Evolutionary conservation across 176 grass and related monocot genomes (phyloP).

Genomic region (Poa pratensis): DNA sequence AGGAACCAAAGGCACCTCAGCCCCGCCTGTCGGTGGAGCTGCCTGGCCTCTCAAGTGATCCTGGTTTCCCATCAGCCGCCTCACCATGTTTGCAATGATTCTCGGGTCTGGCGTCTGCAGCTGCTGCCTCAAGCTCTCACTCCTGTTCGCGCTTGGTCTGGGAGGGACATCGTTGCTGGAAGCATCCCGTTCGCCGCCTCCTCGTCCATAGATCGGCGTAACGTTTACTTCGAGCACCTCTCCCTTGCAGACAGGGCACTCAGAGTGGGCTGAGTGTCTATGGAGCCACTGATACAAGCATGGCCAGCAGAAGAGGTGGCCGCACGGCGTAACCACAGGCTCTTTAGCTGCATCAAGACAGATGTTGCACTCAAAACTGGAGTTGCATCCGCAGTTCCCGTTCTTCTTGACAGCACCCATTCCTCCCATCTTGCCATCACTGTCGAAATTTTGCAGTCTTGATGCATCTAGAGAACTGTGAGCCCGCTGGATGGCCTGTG

Average conservation of each 20-base stretch:
- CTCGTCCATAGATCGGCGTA: constrained; percentile 87
- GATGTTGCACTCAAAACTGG: constrained; percentile 87
- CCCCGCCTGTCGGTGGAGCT: not conserved
- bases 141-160: constrained; percentile 62
- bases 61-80: constrained; percentile 47
- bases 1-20: constrained; percentile 20
- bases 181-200: constrained; percentile 33
- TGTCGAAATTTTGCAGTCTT: constrained; percentile 51
- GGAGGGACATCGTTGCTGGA: constrained; percentile 54
- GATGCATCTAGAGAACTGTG: constrained; percentile 54
- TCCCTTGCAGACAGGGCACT: constrained; percentile 91
- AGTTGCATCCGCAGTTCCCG: constrained; percentile 42
- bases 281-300: constrained; percentile 84
- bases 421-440: constrained; percentile 40
- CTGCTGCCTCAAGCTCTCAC: constrained; percentile 56
- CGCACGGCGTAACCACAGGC: constrained; percentile 82
- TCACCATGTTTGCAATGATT: constrained; percentile 45
- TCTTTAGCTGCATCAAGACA: constrained; percentile 73
- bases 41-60: constrained; percentile 38
- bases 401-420: constrained; percentile 45
- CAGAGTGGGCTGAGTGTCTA: constrained; percentile 43
- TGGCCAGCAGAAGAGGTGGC: constrained; percentile 93
- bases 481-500: constrained; percentile 54
- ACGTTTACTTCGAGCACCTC: constrained; percentile 61
- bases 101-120: constrained; percentile 39